phyloP scores from a whole-genome alignment of 2,329 filamentous ascomycete genomes.

The Trichoderma polysporum region DNA sequence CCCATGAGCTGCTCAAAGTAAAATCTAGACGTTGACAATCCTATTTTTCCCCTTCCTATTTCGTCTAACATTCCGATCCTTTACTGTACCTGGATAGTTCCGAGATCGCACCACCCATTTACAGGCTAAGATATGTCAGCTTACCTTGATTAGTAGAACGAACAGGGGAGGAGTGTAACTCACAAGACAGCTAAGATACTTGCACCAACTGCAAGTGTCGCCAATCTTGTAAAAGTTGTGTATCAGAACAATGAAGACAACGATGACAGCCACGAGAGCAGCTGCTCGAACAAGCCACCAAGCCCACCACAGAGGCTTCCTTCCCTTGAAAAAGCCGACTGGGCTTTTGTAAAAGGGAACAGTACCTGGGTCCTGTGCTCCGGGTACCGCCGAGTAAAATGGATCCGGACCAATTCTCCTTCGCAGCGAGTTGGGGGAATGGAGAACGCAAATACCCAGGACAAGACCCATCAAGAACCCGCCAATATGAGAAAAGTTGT shows the following conservation, averaged over 20 bases:
- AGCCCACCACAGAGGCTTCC: conserved; percentile 92
- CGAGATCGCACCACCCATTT: conserved; percentile 65
- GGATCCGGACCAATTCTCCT: conserved; percentile 69
- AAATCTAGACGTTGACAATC: not conserved
- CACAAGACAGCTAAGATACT: conserved; percentile 90
- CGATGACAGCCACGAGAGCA: conserved; percentile 74
- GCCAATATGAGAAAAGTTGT: conserved; percentile 97
- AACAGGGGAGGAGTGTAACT: conserved; percentile 43
- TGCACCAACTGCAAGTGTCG: conserved; percentile 85
- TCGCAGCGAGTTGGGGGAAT: conserved; percentile 79
- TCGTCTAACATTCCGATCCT: not conserved
- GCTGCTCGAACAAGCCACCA: conserved; percentile 90
- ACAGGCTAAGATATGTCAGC: conserved; percentile 50
- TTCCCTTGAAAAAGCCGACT: conserved; percentile 81
- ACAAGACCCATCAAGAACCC: conserved; percentile 91
- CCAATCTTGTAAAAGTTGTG: conserved; percentile 87
- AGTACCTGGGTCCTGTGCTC: conserved; percentile 47
- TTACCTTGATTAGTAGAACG: not conserved
- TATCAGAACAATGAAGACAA: conserved; percentile 82
- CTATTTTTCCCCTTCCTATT: not conserved
- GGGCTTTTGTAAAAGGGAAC: conserved; percentile 61
- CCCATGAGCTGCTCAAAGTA: not conserved
- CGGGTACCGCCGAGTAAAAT: conserved; percentile 68
- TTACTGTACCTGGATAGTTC: conserved; percentile 33
- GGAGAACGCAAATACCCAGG: conserved; percentile 81